Evolutionary conservation across 495 filamentous ascomycete genomes (phyloP).

Genomic region (Pseudomonodictys pantanalensis): DNA sequence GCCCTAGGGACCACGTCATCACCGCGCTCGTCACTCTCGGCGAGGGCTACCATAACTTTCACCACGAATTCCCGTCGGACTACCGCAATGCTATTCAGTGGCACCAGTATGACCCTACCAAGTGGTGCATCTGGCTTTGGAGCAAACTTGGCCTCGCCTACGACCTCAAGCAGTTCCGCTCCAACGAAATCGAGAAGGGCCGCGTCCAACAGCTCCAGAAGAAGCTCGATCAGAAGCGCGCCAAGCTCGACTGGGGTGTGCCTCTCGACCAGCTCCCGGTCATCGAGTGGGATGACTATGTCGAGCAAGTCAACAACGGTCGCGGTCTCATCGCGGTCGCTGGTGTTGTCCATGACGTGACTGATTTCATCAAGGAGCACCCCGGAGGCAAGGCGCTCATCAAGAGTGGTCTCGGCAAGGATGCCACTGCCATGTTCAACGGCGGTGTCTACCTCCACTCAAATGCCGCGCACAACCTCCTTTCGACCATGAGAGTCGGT

Average conservation of each 20-base stretch:
- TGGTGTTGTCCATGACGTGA: slow-evolving; percentile 93
- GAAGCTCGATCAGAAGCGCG: slow-evolving; percentile 96
- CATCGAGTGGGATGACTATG: slow-evolving; percentile 94
- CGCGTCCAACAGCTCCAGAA: slow-evolving; percentile 96
- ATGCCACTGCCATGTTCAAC: slow-evolving; percentile 98
- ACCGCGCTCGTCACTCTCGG: slow-evolving; percentile 94
- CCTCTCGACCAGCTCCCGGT: slow-evolving; percentile 93
- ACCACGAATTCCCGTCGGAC: slow-evolving; percentile 98
- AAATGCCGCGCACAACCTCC: slow-evolving; percentile 95
- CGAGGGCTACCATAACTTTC: slow-evolving; percentile 99
- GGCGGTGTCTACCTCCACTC: slow-evolving; percentile 97
- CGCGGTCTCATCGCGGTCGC: slow-evolving; percentile 84
- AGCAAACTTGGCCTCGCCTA: slow-evolving; percentile 93
- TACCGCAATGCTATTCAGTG: slow-evolving; percentile 98
- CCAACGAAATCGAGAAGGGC: slow-evolving; percentile 99
- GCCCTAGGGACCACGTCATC: slow-evolving; percentile 92
- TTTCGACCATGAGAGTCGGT: slow-evolving; percentile 94
- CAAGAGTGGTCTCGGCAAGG: slow-evolving; percentile 88
- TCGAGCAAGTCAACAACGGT: slow-evolving; percentile 82
- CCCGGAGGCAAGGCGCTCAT: slow-evolving; percentile 97
- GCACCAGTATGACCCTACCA: slow-evolving; percentile 98
- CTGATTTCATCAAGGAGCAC: slow-evolving; percentile 93
- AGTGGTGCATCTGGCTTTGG: slow-evolving; percentile 93
- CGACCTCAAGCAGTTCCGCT: slow-evolving; percentile 94
- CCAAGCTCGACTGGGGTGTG: slow-evolving; percentile 89